Conservation (phyloP, 768 basidiomycete species). For the Lactifluus echinatus region DNA sequence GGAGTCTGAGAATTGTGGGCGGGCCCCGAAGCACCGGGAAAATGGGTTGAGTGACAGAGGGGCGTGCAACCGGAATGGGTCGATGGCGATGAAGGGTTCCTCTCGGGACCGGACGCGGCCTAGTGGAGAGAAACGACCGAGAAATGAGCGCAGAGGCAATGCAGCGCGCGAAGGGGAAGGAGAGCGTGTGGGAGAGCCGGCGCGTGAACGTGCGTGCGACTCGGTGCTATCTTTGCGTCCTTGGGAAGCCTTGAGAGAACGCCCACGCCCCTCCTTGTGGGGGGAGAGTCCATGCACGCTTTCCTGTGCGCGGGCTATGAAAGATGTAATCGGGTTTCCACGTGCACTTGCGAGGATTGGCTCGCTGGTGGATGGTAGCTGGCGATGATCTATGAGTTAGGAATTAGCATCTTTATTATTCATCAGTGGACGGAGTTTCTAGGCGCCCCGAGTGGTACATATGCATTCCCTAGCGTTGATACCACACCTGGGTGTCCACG, state of each 20-base stretch:
- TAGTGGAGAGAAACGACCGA: conserved; percentile 45
- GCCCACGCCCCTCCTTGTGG: conserved; percentile 8
- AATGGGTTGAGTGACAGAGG: conserved; percentile 10
- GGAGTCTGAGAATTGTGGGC: neutral
- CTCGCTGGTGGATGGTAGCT: conserved; percentile 12
- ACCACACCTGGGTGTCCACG: neutral
- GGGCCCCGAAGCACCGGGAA: conserved; percentile 5
- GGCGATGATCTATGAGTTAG: neutral
- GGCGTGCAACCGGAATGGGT: conserved; percentile 28
- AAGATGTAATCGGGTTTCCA: neutral
- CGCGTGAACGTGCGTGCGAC: conserved; percentile 28
- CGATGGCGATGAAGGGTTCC: conserved; percentile 31
- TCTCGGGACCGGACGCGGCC: conserved; percentile 40
- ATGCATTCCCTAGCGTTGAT: neutral
- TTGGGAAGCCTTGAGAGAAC: conserved; percentile 17
- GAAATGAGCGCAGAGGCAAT: conserved; percentile 48
- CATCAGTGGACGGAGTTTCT: neutral
- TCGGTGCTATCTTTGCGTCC: conserved; percentile 24
- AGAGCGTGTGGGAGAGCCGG: conserved; percentile 31
- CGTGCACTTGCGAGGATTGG: conserved; percentile 7
- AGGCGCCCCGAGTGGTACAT: neutral
- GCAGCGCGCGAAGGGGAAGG: conserved; percentile 34
- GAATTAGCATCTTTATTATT: neutral
- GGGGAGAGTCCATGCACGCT: neutral
- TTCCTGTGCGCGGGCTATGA: conserved; percentile 8